These are phyloP conservation scores for Magnaporthiopsis poae DNA, from an alignment of 2,329 filamentous ascomycete genomes.

Conservation along the genomic window DNA sequence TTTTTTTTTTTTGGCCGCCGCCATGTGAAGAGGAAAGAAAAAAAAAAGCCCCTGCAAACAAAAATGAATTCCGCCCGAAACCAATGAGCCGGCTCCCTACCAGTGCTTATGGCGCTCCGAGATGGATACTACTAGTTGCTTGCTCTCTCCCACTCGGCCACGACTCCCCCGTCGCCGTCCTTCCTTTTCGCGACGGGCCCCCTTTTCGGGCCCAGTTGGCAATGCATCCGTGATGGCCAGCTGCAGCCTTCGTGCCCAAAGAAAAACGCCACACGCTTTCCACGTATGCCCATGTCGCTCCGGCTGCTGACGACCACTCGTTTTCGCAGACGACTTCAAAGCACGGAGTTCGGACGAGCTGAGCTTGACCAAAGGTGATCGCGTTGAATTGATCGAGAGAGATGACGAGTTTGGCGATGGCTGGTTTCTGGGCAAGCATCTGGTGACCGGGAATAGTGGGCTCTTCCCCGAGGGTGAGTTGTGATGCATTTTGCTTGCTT, in stretches of 20 bases:
- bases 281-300: not conserved
- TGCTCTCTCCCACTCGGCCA: not conserved
- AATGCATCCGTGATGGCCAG: not conserved
- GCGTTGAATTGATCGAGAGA: constrained; percentile 72
- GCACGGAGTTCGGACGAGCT: constrained; percentile 90
- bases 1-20: not conserved
- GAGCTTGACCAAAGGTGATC: constrained; percentile 73
- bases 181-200: not conserved
- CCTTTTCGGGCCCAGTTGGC: not conserved
- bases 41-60: not conserved
- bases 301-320: not conserved
- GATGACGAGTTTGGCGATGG: constrained; percentile 85
- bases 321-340: constrained; percentile 68
- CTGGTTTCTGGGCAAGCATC: constrained; percentile 70
- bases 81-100: not conserved
- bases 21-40: no score
- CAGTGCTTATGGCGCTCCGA: not conserved
- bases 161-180: not conserved
- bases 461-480: constrained; percentile 71
- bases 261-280: not conserved
- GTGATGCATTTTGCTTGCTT: not conserved
- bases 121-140: not conserved
- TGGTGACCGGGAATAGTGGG: constrained; percentile 63
- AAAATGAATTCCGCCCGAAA: not conserved
- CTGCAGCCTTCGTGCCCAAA: not conserved